Percentiles rank a stretch among this genome's conserved stretches.
phyloP scores from a whole-genome alignment of 2,329 filamentous ascomycete species.

The Colletotrichum kahawae region DNA sequence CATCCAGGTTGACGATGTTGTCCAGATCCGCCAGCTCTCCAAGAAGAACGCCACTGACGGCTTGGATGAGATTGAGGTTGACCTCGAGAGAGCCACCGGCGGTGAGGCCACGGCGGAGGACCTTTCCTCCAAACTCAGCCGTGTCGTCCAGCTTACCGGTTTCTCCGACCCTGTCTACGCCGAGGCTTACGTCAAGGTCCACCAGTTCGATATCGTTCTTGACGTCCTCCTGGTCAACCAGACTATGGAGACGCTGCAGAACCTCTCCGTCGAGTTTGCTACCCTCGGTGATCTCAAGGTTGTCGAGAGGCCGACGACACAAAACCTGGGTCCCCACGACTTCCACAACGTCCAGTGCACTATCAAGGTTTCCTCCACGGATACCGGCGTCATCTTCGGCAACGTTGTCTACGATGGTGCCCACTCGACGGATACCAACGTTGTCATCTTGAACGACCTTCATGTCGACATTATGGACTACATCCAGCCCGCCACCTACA shows the following conservation, averaged over 20 bases:
- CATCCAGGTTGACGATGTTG: constrained; percentile 93
- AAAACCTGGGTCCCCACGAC: constrained; percentile 93
- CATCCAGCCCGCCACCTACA: constrained; percentile 95
- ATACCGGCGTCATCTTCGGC: constrained; percentile 98
- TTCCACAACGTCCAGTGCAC: constrained; percentile 99
- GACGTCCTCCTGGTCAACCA: constrained; percentile 98
- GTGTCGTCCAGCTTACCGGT: constrained; percentile 95
- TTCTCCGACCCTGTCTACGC: constrained; percentile 98
- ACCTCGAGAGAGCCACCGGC: constrained; percentile 92
- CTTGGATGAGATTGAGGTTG: constrained; percentile 83
- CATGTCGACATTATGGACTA: constrained; percentile 99
- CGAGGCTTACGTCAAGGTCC: constrained; percentile 98
- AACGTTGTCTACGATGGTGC: constrained; percentile 98
- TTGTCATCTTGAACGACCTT: constrained; percentile 97
- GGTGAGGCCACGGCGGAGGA: constrained; percentile 86
- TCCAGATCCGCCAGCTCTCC: constrained; percentile 88
- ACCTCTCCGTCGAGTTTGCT: constrained; percentile 97
- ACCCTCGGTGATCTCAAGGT: constrained; percentile 97
- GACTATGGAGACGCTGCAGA: constrained; percentile 94
- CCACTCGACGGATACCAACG: constrained; percentile 90
- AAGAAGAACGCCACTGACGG: constrained; percentile 88
- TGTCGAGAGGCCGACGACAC: constrained; percentile 93
- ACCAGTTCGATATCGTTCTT: constrained; percentile 97
- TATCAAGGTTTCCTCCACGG: constrained; percentile 97
- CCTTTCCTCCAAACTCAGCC: constrained; percentile 89